phyloP scores from a whole-genome alignment of 371 early-diverging fungal species.

The Ordospora colligata region DNA sequence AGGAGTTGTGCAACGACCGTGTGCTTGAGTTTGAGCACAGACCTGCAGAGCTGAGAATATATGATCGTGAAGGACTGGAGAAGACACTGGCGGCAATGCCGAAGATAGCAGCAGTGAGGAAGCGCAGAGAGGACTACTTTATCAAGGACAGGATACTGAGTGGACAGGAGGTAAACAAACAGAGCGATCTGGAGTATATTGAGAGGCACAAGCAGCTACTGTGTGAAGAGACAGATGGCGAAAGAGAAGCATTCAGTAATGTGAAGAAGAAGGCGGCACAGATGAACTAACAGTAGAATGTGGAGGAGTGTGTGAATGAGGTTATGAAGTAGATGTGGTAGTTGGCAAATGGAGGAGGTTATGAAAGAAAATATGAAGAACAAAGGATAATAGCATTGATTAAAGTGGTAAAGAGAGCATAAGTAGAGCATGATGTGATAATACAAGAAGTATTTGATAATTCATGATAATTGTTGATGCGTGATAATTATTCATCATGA shows the following conservation, averaged over 20 bases:
- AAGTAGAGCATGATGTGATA: no score
- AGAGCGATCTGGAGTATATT: constrained; percentile 45
- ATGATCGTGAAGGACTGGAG: constrained; percentile 81
- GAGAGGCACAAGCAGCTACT: constrained; percentile 39
- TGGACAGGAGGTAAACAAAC: constrained; percentile 49
- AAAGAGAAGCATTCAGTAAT: not conserved
- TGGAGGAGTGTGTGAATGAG: no score
- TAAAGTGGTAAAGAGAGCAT: no score
- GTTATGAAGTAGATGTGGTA: no score
- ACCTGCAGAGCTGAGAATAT: constrained; percentile 82
- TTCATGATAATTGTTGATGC: no score
- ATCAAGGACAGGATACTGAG: constrained; percentile 57
- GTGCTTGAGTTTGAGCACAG: constrained; percentile 90
- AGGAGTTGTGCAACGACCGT: constrained; percentile 69
- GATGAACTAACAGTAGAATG: constrained; percentile 55
- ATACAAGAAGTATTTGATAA: no score
- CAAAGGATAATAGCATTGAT: no score
- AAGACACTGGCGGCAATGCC: constrained; percentile 63
- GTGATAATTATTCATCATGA: no score
- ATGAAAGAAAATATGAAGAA: no score
- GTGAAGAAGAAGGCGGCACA: constrained; percentile 2
- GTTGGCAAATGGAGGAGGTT: no score
- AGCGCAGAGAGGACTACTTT: constrained; percentile 48
- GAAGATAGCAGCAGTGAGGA: constrained; percentile 40
- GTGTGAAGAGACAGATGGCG: not conserved